Percentiles rank a stretch among this genome's conserved stretches.
Evolutionary conservation across 805 yeast species (phyloP).

Genomic region (Lachancea mirantina): DNA sequence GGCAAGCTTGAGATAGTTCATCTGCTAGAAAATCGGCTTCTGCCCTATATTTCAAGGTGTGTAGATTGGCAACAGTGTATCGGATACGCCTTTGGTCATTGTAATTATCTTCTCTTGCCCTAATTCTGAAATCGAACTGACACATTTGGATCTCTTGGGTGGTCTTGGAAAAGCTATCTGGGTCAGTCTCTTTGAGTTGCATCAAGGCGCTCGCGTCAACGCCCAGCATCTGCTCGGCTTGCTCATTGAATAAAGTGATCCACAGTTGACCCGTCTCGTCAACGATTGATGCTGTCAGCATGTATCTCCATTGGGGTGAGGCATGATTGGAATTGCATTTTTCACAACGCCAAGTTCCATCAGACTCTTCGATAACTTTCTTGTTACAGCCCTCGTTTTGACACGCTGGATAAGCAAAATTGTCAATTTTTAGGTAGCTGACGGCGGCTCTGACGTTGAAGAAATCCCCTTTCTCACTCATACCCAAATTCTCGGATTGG

Average conservation of each 20-base stretch:
- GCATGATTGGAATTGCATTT: conserved; percentile 68
- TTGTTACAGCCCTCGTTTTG: conserved; percentile 67
- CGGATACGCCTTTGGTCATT: conserved; percentile 73
- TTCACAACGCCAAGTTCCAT: conserved; percentile 88
- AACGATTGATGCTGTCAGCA: conserved; percentile 65
- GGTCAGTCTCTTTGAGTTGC: conserved; percentile 40
- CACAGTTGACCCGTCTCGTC: conserved; percentile 81
- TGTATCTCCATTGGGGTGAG: conserved; percentile 72
- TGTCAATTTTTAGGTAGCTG: conserved; percentile 62
- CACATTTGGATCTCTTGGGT: conserved; percentile 51
- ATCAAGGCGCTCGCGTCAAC: conserved; percentile 53
- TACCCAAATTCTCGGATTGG: conserved; percentile 61
- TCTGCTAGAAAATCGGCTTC: conserved; percentile 54
- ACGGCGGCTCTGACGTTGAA: conserved; percentile 71
- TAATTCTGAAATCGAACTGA: conserved; percentile 67
- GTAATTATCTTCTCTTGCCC: conserved; percentile 78
- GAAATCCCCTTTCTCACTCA: conserved; percentile 71
- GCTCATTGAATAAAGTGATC: conserved; percentile 82
- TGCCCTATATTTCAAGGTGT: conserved; percentile 45
- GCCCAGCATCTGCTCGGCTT: conserved; percentile 63
- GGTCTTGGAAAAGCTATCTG: conserved; percentile 37
- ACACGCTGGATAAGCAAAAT: conserved; percentile 88
- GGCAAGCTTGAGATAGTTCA: conserved; percentile 27
- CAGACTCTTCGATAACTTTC: conserved; percentile 68
- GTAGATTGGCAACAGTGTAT: conserved; percentile 54